Conservation (phyloP, 2,329 filamentous ascomycete genomes). For the Talaromyces amestolkiae region DNA sequence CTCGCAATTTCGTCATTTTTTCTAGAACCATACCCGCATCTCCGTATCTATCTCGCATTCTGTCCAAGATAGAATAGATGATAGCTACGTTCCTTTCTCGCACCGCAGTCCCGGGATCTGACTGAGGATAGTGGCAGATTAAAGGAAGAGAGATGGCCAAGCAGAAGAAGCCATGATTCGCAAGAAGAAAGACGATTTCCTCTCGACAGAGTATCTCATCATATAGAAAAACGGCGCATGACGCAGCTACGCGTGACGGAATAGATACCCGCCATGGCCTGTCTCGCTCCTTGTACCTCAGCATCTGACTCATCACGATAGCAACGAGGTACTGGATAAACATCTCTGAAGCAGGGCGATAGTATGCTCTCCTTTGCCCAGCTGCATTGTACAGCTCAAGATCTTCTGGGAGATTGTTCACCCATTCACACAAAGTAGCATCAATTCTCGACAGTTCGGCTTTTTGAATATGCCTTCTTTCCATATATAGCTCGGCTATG, state of each 20-base stretch:
- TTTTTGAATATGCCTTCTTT: constrained; percentile 1
- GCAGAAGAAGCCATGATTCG: constrained; percentile 15
- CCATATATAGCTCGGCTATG: constrained; percentile 12
- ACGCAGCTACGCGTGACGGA: constrained; percentile 11
- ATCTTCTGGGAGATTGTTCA: constrained; percentile 4
- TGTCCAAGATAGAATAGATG: constrained; percentile 9
- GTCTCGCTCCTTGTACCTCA: neutral
- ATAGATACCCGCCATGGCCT: constrained; percentile 5
- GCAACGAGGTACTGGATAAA: constrained; percentile 13
- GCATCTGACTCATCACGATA: constrained; percentile 15
- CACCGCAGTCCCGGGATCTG: neutral
- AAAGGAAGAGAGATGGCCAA: constrained; percentile 9
- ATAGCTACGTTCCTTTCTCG: constrained; percentile 6
- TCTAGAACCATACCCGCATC: constrained; percentile 12
- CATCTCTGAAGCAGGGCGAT: constrained; percentile 9
- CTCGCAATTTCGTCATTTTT: constrained; percentile 10
- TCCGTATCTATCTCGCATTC: constrained; percentile 13
- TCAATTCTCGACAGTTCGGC: neutral
- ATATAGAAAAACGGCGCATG: constrained; percentile 13
- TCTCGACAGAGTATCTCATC: constrained; percentile 15
- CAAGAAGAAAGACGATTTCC: constrained; percentile 7
- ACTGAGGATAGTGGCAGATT: constrained; percentile 6
- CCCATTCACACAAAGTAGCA: constrained; percentile 9
- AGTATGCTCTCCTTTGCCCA: constrained; percentile 5
- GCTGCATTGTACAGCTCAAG: constrained; percentile 5